Percentiles rank a stretch among this genome's conserved stretches.
These are phyloP conservation scores for Dioszegia crocea DNA, from an alignment of 768 basidiomycete genomes.

Conservation along the genomic window DNA sequence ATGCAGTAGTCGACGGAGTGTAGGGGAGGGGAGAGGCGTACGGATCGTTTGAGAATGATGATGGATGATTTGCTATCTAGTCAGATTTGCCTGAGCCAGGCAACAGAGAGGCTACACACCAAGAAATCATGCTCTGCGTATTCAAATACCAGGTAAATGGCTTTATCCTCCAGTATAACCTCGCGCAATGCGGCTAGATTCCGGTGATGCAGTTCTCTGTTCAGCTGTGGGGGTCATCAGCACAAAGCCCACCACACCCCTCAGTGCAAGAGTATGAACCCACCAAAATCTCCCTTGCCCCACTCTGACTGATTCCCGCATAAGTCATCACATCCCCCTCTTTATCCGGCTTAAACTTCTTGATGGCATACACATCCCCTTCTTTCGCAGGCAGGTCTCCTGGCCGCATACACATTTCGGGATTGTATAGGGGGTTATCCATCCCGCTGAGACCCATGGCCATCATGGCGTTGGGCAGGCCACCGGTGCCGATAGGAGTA, in stretches of 20 bases:
- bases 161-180: slow-evolving; percentile 95
- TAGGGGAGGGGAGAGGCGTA: slow-evolving; percentile 64
- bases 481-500: not conserved
- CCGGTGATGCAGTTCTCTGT: slow-evolving; percentile 52
- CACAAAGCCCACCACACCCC: no score
- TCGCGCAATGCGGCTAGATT: slow-evolving; percentile 88
- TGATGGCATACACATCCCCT: slow-evolving; percentile 81
- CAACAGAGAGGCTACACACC: slow-evolving; percentile 55
- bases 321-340: slow-evolving; percentile 94
- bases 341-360: slow-evolving; percentile 99
- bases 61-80: slow-evolving; percentile 87
- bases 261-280: not conserved
- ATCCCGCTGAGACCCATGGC: not conserved
- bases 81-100: not conserved
- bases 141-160: slow-evolving; percentile 99
- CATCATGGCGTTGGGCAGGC: no score
- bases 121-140: slow-evolving; percentile 99
- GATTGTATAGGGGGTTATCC: slow-evolving; percentile 34
- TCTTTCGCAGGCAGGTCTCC: slow-evolving; percentile 59
- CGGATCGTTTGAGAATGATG: slow-evolving; percentile 91
- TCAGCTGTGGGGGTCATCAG: slow-evolving; percentile 18
- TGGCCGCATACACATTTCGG: slow-evolving; percentile 55
- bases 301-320: slow-evolving; percentile 96
- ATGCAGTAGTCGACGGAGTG: slow-evolving; percentile 88
- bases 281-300: slow-evolving; percentile 92